Percentiles rank a stretch among this genome's conserved stretches.
Conservation (phyloP, 2,329 filamentous ascomycete species). For the Fusarium heterosporum region DNA sequence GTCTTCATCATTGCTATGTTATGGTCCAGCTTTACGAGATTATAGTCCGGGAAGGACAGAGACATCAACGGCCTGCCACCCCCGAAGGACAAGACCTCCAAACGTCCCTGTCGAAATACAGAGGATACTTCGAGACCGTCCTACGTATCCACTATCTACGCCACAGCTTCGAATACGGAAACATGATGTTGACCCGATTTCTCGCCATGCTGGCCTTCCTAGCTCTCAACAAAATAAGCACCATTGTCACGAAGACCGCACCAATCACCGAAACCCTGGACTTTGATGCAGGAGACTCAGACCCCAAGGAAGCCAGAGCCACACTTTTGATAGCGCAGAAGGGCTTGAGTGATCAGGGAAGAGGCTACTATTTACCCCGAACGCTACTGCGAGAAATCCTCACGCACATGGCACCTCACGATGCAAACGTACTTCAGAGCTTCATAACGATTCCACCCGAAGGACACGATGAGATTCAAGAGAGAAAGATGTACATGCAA, state of each 20-base stretch:
- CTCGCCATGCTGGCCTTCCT: constrained; percentile 12
- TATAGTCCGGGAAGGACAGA: not conserved
- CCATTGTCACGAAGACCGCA: not conserved
- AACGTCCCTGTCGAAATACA: not conserved
- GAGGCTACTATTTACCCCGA: constrained; percentile 4
- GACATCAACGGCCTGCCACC: rapidly evolving
- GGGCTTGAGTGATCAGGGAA: constrained; percentile 6
- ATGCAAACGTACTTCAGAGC: constrained; percentile 6
- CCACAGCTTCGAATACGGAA: constrained; percentile 17
- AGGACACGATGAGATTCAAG: not conserved
- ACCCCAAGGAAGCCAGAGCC: not conserved
- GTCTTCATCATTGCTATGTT: not conserved
- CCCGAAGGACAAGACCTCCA: not conserved
- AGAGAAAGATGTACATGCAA: constrained; percentile 15
- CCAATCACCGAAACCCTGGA: not conserved
- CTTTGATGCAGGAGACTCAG: not conserved
- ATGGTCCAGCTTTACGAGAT: constrained; percentile 1
- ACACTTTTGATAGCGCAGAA: constrained; percentile 12
- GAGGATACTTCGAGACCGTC: constrained; percentile 18
- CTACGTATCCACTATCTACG: constrained; percentile 25
- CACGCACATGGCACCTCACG: not conserved
- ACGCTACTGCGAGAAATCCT: constrained; percentile 1
- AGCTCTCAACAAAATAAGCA: not conserved
- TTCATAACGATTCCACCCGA: constrained; percentile 1
- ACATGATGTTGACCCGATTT: constrained; percentile 17